These are phyloP conservation scores for Blastobotrys persicus DNA, from an alignment of 1,139 yeast species.

Conservation along the genomic window DNA sequence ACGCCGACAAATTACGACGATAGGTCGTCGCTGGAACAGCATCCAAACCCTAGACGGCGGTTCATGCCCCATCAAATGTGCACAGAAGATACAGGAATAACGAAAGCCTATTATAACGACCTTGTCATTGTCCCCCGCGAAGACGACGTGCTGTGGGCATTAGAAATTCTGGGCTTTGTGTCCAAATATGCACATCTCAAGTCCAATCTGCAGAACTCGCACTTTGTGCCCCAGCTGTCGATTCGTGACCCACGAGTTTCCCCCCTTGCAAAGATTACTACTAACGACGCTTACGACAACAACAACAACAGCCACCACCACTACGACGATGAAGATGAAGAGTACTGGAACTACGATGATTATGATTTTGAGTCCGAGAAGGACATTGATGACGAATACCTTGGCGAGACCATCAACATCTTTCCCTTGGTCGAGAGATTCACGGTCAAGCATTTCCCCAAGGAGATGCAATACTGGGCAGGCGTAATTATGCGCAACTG, in stretches of 20 bases:
- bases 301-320: conserved; percentile 13
- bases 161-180: conserved; percentile 86
- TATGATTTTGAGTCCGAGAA: conserved; percentile 47
- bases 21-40: background rate
- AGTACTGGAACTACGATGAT: conserved; percentile 53
- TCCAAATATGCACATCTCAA: conserved; percentile 86
- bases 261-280: conserved; percentile 21
- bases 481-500: conserved; percentile 96
- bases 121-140: conserved; percentile 84
- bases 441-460: conserved; percentile 64
- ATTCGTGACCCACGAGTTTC: conserved; percentile 32
- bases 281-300: background rate
- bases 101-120: conserved; percentile 37
- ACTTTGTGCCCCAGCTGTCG: conserved; percentile 48
- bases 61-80: conserved; percentile 5
- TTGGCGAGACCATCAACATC: conserved; percentile 58
- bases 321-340: conserved; percentile 30
- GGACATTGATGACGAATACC: conserved; percentile 44
- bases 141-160: conserved; percentile 91
- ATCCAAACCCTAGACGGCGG: conserved; percentile 1
- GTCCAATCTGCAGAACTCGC: conserved; percentile 68
- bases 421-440: conserved; percentile 91
- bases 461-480: conserved; percentile 93
- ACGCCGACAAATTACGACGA: background rate
- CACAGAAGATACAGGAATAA: background rate